Evolutionary conservation across 148 eudicot genomes (phyloP).

Genomic region (Simmondsia chinensis): DNA sequence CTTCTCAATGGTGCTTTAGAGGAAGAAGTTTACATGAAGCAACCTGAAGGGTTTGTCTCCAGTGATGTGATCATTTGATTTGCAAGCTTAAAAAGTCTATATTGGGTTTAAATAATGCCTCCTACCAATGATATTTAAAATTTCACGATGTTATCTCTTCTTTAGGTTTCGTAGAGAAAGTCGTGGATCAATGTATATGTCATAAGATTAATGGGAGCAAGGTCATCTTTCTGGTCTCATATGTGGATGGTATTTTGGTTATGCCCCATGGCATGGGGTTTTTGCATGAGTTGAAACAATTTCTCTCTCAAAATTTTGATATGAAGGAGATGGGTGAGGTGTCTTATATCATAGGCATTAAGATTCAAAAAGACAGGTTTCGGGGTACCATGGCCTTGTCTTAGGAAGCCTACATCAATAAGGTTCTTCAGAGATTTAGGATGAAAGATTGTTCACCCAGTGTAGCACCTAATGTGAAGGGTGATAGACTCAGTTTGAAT

Average conservation of each 20-base stretch:
- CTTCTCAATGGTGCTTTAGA: neutral
- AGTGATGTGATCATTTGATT: neutral
- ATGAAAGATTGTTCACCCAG: slow-evolving; percentile 2
- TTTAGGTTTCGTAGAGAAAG: neutral
- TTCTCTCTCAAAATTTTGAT: neutral
- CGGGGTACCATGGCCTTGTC: neutral
- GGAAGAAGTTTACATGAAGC: neutral
- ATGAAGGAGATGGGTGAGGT: no score
- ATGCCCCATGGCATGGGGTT: neutral
- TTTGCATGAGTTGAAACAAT: neutral
- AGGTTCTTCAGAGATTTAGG: neutral
- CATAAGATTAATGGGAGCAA: neutral
- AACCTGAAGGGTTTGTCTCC: neutral
- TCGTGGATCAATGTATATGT: neutral
- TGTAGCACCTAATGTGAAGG: neutral
- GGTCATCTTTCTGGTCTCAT: neutral
- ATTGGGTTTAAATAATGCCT: neutral
- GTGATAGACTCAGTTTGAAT: neutral
- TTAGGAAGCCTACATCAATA: neutral
- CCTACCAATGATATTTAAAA: neutral
- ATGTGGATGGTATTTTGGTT: neutral
- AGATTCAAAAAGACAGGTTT: no score
- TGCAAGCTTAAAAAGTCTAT: slow-evolving; percentile 3
- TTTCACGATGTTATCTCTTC: neutral
- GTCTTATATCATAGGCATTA: no score